phyloP scores from a whole-genome alignment of 208 protist species.

The Tritrichomonas foetus region DNA sequence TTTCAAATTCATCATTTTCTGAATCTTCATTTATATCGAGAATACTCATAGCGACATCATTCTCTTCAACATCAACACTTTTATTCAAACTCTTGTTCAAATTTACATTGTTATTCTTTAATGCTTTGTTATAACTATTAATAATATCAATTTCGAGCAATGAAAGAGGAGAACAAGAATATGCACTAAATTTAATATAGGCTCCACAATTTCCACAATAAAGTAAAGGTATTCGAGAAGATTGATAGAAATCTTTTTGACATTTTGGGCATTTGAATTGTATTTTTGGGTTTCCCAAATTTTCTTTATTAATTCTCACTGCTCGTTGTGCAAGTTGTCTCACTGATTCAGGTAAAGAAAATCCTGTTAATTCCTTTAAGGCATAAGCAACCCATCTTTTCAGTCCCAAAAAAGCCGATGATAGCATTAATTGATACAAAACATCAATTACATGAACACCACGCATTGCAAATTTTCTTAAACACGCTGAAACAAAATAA shows the following conservation, averaged over 20 bases:
- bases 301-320: background rate
- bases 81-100: too few species aligned
- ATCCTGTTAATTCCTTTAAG: background rate
- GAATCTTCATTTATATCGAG: too few species aligned
- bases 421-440: background rate
- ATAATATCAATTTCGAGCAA: too few species aligned
- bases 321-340: background rate
- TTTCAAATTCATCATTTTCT: background rate
- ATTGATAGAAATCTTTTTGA: background rate
- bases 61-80: too few species aligned
- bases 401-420: background rate
- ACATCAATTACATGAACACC: background rate
- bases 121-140: too few species aligned
- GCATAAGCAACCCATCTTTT: background rate
- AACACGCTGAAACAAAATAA: background rate
- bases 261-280: background rate
- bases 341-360: background rate
- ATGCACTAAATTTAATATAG: background rate
- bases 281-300: background rate
- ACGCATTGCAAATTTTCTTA: background rate
- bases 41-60: too few species aligned
- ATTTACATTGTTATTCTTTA: too few species aligned
- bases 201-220: background rate
- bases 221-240: background rate
- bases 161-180: constrained; percentile 14